Evolutionary conservation across 495 filamentous ascomycete genomes (phyloP).

Genomic region (Platismatia glauca): DNA sequence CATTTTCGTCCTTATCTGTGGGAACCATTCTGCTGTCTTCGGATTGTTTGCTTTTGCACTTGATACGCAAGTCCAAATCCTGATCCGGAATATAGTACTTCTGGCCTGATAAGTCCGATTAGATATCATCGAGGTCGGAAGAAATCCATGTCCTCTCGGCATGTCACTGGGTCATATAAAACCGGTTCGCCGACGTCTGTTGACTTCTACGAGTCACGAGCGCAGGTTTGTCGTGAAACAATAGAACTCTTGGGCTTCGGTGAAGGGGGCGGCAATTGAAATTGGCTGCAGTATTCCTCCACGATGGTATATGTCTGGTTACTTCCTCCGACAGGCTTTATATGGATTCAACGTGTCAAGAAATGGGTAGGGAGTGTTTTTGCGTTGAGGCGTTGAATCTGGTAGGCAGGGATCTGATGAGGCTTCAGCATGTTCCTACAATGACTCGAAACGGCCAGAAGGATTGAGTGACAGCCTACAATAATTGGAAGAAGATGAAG

Average conservation of each 20-base stretch:
- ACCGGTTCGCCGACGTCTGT: neutral
- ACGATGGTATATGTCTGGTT: neutral
- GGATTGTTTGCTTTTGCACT: neutral
- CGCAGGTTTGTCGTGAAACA: too few relatives aligned
- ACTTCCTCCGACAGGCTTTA: neutral
- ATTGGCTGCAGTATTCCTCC: neutral
- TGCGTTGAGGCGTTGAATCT: neutral
- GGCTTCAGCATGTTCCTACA: neutral
- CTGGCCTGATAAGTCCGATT: neutral
- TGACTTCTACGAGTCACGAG: neutral
- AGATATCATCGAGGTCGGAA: conserved; percentile 18
- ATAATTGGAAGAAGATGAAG: neutral
- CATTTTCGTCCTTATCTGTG: neutral
- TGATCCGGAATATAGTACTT: neutral
- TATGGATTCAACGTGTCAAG: neutral
- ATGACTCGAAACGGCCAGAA: neutral
- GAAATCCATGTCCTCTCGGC: conserved; percentile 9
- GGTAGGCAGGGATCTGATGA: conserved; percentile 2
- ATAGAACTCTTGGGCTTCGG: neutral
- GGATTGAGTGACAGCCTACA: neutral
- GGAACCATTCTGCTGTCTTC: conserved; percentile 2
- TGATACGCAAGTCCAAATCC: neutral
- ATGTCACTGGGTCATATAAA: conserved; percentile 4
- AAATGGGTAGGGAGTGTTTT: neutral
- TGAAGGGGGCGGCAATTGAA: neutral